These are phyloP conservation scores for Termitomyces sp. DNA, from an alignment of 768 basidiomycete genomes.

Conservation along the genomic window DNA sequence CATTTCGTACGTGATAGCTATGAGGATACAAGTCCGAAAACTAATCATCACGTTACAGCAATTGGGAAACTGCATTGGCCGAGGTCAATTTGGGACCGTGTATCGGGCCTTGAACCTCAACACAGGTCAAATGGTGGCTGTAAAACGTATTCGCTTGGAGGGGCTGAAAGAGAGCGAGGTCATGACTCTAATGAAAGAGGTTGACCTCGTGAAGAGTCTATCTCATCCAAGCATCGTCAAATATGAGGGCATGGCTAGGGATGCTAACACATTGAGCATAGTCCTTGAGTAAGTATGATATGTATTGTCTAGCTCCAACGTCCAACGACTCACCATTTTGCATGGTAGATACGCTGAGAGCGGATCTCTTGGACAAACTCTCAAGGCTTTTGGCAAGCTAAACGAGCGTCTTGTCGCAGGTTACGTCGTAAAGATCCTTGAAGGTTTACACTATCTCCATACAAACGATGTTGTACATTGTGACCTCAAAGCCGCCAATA, in stretches of 20 bases:
- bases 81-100: slow-evolving; percentile 95
- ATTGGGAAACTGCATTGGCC: slow-evolving; percentile 96
- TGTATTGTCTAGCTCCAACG: slow-evolving; percentile 3
- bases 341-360: slow-evolving; percentile 85
- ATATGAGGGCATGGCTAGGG: slow-evolving; percentile 93
- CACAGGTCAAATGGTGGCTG: slow-evolving; percentile 98
- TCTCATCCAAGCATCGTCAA: slow-evolving; percentile 96
- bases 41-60: slow-evolving; percentile 47
- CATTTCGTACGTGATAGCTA: slow-evolving; percentile 63
- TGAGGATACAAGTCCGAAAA: not conserved
- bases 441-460: slow-evolving; percentile 93
- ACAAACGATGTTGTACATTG: slow-evolving; percentile 89
- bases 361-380: slow-evolving; percentile 88
- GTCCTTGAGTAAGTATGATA: slow-evolving; percentile 77
- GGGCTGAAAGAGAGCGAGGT: slow-evolving; percentile 91
- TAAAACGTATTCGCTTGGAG: slow-evolving; percentile 89
- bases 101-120: slow-evolving; percentile 92
- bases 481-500: slow-evolving; percentile 97
- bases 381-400: slow-evolving; percentile 90
- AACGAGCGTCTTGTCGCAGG: slow-evolving; percentile 89
- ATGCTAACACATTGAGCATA: slow-evolving; percentile 85
- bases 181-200: slow-evolving; percentile 88
- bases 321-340: slow-evolving; percentile 7
- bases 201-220: slow-evolving; percentile 85
- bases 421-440: slow-evolving; percentile 95